Evolutionary conservation across 2,329 filamentous ascomycete genomes (phyloP).

Genomic region (Drechslerella coelobrocha): DNA sequence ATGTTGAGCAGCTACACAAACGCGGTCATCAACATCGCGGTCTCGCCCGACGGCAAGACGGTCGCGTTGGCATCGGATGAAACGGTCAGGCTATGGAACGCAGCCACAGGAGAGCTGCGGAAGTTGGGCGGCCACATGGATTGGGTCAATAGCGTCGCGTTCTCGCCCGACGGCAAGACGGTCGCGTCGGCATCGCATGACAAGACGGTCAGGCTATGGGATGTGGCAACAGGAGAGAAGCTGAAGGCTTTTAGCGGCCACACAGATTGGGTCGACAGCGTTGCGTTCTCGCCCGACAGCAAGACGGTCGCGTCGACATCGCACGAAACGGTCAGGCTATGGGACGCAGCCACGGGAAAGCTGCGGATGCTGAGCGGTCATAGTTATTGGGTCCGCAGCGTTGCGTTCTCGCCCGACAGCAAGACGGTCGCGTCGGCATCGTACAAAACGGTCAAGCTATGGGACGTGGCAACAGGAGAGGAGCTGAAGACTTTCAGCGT

Average conservation of each 20-base stretch:
- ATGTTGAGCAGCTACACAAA: too few species aligned
- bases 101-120: background rate
- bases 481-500: background rate
- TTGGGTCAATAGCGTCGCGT: background rate
- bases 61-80: background rate
- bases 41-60: background rate
- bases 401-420: constrained; percentile 8
- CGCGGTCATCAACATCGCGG: background rate
- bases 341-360: too few species aligned
- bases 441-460: background rate
- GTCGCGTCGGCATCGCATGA: constrained; percentile 71
- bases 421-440: constrained; percentile 12
- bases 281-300: constrained; percentile 10
- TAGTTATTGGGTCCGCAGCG: too few species aligned
- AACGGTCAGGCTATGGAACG: constrained; percentile 8
- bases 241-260: background rate
- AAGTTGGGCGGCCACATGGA: background rate
- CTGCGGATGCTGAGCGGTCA: background rate
- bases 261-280: background rate
- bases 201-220: background rate
- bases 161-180: constrained; percentile 60
- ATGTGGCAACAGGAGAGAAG: background rate
- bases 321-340: background rate
- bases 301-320: constrained; percentile 2
- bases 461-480: background rate